Evolutionary conservation across 78 protist species (phyloP).

Genomic region (Dictyostelium brefeldianum): DNA sequence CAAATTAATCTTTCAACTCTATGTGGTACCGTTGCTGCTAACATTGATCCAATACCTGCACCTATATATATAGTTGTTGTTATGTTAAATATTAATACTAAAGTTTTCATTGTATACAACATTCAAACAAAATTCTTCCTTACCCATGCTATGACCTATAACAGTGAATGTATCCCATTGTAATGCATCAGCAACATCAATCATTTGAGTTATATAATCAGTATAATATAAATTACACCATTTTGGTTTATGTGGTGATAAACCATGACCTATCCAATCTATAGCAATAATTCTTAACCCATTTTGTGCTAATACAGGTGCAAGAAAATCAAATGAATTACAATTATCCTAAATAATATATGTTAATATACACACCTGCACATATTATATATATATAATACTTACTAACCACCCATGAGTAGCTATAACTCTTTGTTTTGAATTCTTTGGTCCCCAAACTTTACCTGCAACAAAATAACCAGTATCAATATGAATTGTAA

Average conservation of each 20-base stretch:
- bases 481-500: conserved; percentile 58
- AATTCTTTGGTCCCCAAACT: conserved; percentile 45
- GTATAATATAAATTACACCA: conserved; percentile 73
- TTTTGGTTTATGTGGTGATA: conserved; percentile 44
- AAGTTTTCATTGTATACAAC: no score
- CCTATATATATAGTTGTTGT: neutral
- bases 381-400: no score
- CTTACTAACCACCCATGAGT: conserved; percentile 53
- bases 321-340: conserved; percentile 56
- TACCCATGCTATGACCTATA: conserved; percentile 24
- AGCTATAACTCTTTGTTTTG: conserved; percentile 1
- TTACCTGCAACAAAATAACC: conserved; percentile 37
- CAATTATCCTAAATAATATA: conserved; percentile 27
- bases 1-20: conserved; percentile 53
- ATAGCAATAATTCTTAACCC: conserved; percentile 33
- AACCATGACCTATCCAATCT: conserved; percentile 56
- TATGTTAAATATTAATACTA: neutral
- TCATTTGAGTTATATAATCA: conserved; percentile 65
- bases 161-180: conserved; percentile 54
- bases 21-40: conserved; percentile 67
- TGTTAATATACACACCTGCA: no score
- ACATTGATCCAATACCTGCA: conserved; percentile 29
- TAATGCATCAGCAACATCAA: conserved; percentile 68
- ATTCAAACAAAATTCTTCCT: no score
- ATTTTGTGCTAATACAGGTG: conserved; percentile 31